Conservation (phyloP, 257 asterid species). For the Ehretia macrophylla region DNA sequence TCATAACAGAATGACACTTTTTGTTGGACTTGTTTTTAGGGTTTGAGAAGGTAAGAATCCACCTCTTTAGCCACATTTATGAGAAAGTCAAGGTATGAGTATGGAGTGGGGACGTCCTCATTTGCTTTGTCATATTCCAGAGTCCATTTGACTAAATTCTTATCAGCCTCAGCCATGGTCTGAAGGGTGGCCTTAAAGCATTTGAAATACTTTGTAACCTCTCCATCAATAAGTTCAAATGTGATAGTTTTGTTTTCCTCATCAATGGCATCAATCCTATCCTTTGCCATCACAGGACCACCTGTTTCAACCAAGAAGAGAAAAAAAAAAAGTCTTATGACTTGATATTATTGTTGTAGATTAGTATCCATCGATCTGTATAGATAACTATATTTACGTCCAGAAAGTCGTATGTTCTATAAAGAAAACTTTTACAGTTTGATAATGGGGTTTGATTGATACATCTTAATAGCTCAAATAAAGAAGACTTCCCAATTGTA, state of each 20-base stretch:
- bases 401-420: too few species aligned
- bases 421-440: too few species aligned
- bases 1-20: too few species aligned
- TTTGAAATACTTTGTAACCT: conserved; percentile 46
- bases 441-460: too few species aligned
- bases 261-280: conserved; percentile 44
- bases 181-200: conserved; percentile 42
- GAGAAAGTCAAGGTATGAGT: conserved; percentile 43
- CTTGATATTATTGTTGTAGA: too few species aligned
- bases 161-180: conserved; percentile 12
- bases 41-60: conserved; percentile 45
- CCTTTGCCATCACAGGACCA: conserved; percentile 17
- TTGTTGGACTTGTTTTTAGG: background rate
- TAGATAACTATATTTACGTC: too few species aligned
- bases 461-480: too few species aligned
- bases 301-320: background rate
- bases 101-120: conserved; percentile 45
- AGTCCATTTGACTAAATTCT: conserved; percentile 39
- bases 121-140: conserved; percentile 49
- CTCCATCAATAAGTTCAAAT: conserved; percentile 52
- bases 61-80: conserved; percentile 28
- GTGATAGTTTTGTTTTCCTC: conserved; percentile 35
- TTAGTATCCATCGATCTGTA: too few species aligned
- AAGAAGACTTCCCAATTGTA: too few species aligned
- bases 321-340: too few species aligned